Base-by-base conservation (phyloP, 768 basidiomycete genomes). In the Crucibulum laeve region DNA sequence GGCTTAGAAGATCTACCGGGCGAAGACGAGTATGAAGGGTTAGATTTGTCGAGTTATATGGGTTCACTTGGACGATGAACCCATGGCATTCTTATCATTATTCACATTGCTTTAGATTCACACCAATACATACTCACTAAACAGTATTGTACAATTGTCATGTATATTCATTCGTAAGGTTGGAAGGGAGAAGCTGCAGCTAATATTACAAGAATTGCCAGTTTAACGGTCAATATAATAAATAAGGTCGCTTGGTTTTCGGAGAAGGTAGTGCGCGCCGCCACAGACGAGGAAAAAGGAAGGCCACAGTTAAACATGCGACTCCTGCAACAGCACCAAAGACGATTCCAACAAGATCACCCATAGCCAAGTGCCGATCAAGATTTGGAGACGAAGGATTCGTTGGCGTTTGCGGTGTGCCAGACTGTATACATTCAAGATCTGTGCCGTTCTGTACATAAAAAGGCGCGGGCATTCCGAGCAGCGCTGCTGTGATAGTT, bases 1-100 rank as follows among this genome's bases (percentile, higher is more conserved):
- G 94, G 92, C 38, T 69, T 98, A 44, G 93, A 95, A 53, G 95
- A 96, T 53, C 69, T 97, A 38, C 93, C 92, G 2, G 69, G 84
- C 33, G 93, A 95, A 58, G 89, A 94, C 43, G 95, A 98, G 65
- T 98, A 96, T 58, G 82, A 89, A 59, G 81, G 80, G 40, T 63
- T 96, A 54, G 91, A 94, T 53, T 67, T 97, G 46, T 81, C 86
- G 34, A 83, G 77, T 58, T 97, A 95, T 69, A 84, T 97, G 82
- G 79, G 80, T 45, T 88, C 90, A n/a, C 68, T 92, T 37, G 78
- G 77, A 53, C 72, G 75, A 64, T 78, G 57, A 64, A 42, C 26
- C 45, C 38, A n/a, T 48, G 44, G 24, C 50, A 45, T 60, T 58
- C 52, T 57, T 48, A 54, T 64, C 57, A 55, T 58, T 59, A 51